phyloP scores from a whole-genome alignment of 495 filamentous ascomycete genomes.

The Mycothermus thermophilus region DNA sequence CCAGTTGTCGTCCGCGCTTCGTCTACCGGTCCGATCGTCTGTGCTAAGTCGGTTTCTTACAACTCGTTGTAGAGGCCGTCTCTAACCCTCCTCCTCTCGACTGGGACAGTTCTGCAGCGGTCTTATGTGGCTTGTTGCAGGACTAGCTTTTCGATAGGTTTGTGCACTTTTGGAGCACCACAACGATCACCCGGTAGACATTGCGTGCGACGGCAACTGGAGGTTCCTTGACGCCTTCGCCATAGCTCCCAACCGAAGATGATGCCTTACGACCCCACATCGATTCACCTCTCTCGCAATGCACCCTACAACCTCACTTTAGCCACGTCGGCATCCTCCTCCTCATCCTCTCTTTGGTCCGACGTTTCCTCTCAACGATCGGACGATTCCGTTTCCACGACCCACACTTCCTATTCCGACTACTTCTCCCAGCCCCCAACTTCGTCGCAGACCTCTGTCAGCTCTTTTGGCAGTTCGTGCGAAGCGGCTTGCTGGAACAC shows the following conservation, averaged over 20 bases:
- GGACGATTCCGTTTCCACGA: slow-evolving; percentile 26
- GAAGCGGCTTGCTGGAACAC: too few species aligned
- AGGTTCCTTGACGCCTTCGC: slow-evolving; percentile 25
- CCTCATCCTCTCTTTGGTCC: slow-evolving; percentile 68
- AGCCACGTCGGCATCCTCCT: slow-evolving; percentile 59
- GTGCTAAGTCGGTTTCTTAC: slow-evolving; percentile 33
- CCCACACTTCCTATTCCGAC: slow-evolving; percentile 30
- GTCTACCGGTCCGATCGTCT: slow-evolving; percentile 42
- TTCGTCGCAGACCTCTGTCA: slow-evolving; percentile 19
- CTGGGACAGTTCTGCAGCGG: slow-evolving; percentile 21
- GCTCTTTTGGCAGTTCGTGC: slow-evolving; percentile 16
- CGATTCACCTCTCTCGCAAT: slow-evolving; percentile 31
- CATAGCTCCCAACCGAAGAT: slow-evolving; percentile 32
- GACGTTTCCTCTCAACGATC: slow-evolving; percentile 46
- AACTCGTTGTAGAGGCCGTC: slow-evolving; percentile 30
- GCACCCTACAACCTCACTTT: slow-evolving; percentile 53
- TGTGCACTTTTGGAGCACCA: too few species aligned
- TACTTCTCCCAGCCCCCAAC: slow-evolving; percentile 17
- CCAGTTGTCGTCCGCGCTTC: slow-evolving; percentile 45
- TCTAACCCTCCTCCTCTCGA: slow-evolving; percentile 31
- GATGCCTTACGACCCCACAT: slow-evolving; percentile 33
- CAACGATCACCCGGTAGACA: slow-evolving; percentile 36
- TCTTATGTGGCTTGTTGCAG: slow-evolving; percentile 20
- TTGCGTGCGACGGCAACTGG: slow-evolving; percentile 42
- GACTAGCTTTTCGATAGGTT: slow-evolving; percentile 29